phyloP scores from a whole-genome alignment of 2,329 filamentous ascomycete genomes.

The Escovopsis sp. region DNA sequence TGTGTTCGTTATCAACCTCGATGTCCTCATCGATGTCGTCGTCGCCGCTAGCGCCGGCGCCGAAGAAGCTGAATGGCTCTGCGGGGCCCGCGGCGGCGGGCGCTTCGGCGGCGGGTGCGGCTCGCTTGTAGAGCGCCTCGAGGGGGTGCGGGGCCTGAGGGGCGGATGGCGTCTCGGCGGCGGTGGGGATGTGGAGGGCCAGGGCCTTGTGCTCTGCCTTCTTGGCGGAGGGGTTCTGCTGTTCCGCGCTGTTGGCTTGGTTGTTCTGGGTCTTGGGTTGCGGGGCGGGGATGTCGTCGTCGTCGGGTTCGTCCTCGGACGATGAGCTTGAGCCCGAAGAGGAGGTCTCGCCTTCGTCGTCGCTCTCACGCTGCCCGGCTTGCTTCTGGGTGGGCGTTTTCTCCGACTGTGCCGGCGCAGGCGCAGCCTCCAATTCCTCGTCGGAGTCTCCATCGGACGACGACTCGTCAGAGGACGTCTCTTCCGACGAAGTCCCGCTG shows the following conservation, averaged over 20 bases:
- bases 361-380: conserved; percentile 10
- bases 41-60: conserved; percentile 28
- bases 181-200: conserved; percentile 37
- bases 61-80: conserved; percentile 67
- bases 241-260: too few species aligned
- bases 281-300: neutral
- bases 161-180: conserved; percentile 29
- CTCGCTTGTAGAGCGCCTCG: conserved; percentile 79
- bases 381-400: conserved; percentile 4
- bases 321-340: neutral
- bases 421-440: conserved; percentile 6
- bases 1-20: too few species aligned
- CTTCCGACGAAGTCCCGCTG: conserved; percentile 16
- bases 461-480: conserved; percentile 18
- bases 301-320: too few species aligned
- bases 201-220: conserved; percentile 23
- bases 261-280: too few species aligned
- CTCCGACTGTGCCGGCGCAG: conserved; percentile 4
- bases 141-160: conserved; percentile 56
- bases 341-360: neutral
- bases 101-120: conserved; percentile 26
- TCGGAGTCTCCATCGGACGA: conserved; percentile 10
- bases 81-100: conserved; percentile 16
- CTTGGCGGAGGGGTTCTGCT: neutral
- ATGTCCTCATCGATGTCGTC: conserved; percentile 28